Percentiles rank a stretch among this genome's conserved stretches.
These are phyloP conservation scores for Xerocomellus intermedius DNA, from an alignment of 768 basidiomycete species.

Conservation along the genomic window DNA sequence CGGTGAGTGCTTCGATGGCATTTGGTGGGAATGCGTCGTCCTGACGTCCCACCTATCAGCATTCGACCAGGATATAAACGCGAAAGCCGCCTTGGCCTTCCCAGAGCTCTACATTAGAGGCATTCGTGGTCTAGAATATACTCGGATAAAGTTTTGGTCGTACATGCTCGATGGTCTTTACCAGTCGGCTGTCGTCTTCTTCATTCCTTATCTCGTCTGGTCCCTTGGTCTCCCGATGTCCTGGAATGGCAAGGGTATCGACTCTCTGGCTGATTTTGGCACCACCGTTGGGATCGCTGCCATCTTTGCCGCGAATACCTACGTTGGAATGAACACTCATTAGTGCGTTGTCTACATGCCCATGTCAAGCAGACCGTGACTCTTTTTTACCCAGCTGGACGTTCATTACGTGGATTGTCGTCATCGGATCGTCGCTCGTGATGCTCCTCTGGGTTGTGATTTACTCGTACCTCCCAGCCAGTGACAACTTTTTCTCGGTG, in stretches of 20 bases:
- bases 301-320: slow-evolving; percentile 85
- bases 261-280: slow-evolving; percentile 83
- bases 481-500: slow-evolving; percentile 64
- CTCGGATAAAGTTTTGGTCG: slow-evolving; percentile 86
- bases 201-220: slow-evolving; percentile 80
- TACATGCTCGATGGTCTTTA: slow-evolving; percentile 96
- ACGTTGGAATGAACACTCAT: slow-evolving; percentile 84
- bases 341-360: slow-evolving; percentile 60
- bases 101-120: slow-evolving; percentile 96
- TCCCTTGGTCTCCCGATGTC: slow-evolving; percentile 60
- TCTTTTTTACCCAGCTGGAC: slow-evolving; percentile 60
- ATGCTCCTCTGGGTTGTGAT: slow-evolving; percentile 87
- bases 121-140: slow-evolving; percentile 92
- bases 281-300: slow-evolving; percentile 88
- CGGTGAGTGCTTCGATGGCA: slow-evolving; percentile 46
- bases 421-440: slow-evolving; percentile 75
- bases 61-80: slow-evolving; percentile 95
- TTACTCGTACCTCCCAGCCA: slow-evolving; percentile 77
- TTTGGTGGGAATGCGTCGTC: neutral
- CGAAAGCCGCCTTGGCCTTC: slow-evolving; percentile 84
- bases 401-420: slow-evolving; percentile 78
- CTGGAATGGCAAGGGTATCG: slow-evolving; percentile 78
- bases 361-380: neutral
- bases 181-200: slow-evolving; percentile 85
- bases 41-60: slow-evolving; percentile 37